These are phyloP conservation scores for Nakaseomyces delphensis DNA, from an alignment of 1,139 yeast species.

Conservation along the genomic window DNA sequence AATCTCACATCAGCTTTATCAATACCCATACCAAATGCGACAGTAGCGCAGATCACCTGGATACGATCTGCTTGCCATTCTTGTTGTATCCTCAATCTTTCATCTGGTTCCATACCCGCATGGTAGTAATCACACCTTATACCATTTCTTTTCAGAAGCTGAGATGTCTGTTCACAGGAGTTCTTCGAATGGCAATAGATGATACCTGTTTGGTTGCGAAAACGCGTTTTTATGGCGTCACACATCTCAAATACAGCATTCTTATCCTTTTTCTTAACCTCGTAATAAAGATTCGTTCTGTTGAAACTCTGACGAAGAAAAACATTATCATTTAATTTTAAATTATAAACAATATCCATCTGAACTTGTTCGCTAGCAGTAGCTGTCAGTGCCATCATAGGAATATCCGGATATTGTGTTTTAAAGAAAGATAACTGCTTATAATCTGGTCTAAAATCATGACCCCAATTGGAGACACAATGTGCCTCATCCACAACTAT, in stretches of 20 bases:
- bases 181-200: constrained; percentile 88
- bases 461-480: constrained; percentile 99
- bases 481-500: constrained; percentile 97
- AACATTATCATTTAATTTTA: constrained; percentile 42
- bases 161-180: constrained; percentile 77
- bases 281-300: constrained; percentile 75
- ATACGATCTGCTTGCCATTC: constrained; percentile 71
- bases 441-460: constrained; percentile 95
- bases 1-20: constrained; percentile 92
- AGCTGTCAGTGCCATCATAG: constrained; percentile 94
- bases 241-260: constrained; percentile 54
- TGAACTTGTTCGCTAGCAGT: constrained; percentile 92
- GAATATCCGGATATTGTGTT: constrained; percentile 63
- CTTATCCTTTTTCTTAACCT: constrained; percentile 56
- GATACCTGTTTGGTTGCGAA: constrained; percentile 65
- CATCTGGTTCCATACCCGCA: constrained; percentile 85
- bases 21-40: constrained; percentile 98
- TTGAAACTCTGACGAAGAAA: constrained; percentile 69
- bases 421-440: constrained; percentile 72
- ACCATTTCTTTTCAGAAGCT: constrained; percentile 50
- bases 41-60: constrained; percentile 87
- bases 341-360: constrained; percentile 72
- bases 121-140: constrained; percentile 72
- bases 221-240: constrained; percentile 44
- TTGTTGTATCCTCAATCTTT: constrained; percentile 58